Base-by-base conservation (phyloP, 495 filamentous ascomycete species). In the Penicillium canescens region DNA sequence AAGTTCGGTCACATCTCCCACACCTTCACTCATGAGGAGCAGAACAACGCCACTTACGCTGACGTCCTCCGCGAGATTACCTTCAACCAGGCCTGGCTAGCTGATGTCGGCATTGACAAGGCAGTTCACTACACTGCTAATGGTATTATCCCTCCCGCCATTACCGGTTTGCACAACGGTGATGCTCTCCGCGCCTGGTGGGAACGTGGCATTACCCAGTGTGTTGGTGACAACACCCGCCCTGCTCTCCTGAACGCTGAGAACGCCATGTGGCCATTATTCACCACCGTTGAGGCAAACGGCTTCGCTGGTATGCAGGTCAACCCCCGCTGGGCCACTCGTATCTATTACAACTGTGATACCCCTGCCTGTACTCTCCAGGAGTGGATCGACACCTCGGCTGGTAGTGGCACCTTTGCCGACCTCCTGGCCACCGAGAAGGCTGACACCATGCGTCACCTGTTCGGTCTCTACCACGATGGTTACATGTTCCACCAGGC, bases 331-430 rank as follows among this genome's bases (percentile, higher is more conserved):
- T 87, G 80, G 79, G 78, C 84, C 8, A 80, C 82, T 4, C 78
- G 76, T 23, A 86, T 86, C 59, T 87, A 84, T 70, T 87, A 83
- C 71, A 84, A 87, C 69, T 87, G 83, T 62, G 71, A 79, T 55
- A 74, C 72, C 41, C 73, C 80, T 2, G 69, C 61, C 12, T 87
- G 84, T 58, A 85, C 80, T 3, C 50, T 79, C 9, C 58, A 73
- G 40, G 82, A 87, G 58, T 87, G 84, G 84, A 81, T 83, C 43
- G 71, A 78, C 53, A 86, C 83, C 7, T 83, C 82, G 1, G 72
- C 69, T 18, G 80, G 78, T 35, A 64, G 59, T 38, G 82, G 80
- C 6, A 66, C 61, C 43, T 83, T 83, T 50, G 51, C 66, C 16
- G 65, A 74, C 55, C 67, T 87, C 1, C 66, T 87, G 0, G 62